phyloP scores from a whole-genome alignment of 106 monocot genomes.

The Vanilla planifolia region DNA sequence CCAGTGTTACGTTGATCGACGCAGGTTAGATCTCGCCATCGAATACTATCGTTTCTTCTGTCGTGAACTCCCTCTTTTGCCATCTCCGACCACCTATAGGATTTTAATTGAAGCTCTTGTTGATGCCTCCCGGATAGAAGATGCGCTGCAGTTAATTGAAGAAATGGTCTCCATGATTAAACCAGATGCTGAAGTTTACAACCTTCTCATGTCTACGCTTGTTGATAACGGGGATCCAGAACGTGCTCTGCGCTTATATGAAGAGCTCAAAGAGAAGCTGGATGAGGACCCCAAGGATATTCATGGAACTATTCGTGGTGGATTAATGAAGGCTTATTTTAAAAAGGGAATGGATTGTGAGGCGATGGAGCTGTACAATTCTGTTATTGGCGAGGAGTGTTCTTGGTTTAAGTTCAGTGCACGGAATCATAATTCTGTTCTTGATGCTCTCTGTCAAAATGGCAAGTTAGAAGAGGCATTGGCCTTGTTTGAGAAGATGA shows the following conservation, averaged over 20 bases:
- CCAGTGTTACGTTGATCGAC: constrained; percentile 58
- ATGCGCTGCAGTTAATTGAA: constrained; percentile 60
- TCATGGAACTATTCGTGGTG: constrained; percentile 52
- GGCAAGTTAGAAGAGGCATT: constrained; percentile 52
- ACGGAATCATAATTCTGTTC: constrained; percentile 55
- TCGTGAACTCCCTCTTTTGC: constrained; percentile 41
- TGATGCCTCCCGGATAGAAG: constrained; percentile 36
- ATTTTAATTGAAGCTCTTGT: constrained; percentile 62
- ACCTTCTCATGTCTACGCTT: constrained; percentile 54
- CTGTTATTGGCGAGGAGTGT: constrained; percentile 33
- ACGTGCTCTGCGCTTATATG: constrained; percentile 35
- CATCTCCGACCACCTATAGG: constrained; percentile 71
- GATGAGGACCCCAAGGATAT: constrained; percentile 19
- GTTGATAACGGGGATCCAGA: constrained; percentile 41
- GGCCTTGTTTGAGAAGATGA: constrained; percentile 54
- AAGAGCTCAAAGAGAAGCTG: constrained; percentile 65
- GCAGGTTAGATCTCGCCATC: constrained; percentile 62
- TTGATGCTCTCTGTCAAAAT: constrained; percentile 53
- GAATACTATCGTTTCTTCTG: constrained; percentile 57
- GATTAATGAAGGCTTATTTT: constrained; percentile 70
- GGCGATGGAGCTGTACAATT: constrained; percentile 48
- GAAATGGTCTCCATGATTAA: constrained; percentile 50
- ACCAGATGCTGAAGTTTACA: constrained; percentile 55
- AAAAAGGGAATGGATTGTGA: constrained; percentile 50
- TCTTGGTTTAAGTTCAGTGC: constrained; percentile 51